A percentile compares a stretch with the other conserved stretches of the same genome.
Conservation (phyloP, 305 asterid species). For the Vinca major region DNA sequence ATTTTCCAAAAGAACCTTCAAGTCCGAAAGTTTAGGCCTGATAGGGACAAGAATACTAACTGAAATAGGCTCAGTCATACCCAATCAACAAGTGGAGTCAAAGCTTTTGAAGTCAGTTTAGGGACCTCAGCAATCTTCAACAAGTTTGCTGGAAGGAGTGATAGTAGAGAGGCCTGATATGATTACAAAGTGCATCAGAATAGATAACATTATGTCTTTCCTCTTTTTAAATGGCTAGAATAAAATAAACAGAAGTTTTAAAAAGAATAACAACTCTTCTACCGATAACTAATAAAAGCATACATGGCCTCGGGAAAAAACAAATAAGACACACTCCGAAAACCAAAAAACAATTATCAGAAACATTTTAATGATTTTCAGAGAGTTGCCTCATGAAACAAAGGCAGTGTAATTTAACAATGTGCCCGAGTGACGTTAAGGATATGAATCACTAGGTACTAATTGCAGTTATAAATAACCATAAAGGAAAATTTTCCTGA, state of each 20-base stretch:
- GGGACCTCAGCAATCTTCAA: conserved; percentile 53
- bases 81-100: conserved; percentile 71
- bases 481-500: neutral
- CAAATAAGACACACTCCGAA: neutral
- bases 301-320: neutral
- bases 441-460: neutral
- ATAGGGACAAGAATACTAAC: neutral
- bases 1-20: neutral
- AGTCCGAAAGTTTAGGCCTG: neutral
- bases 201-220: conserved; percentile 2
- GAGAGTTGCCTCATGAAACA: neutral
- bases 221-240: neutral
- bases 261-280: neutral
- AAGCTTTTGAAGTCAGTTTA: conserved; percentile 50
- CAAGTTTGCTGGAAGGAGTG: conserved; percentile 70
- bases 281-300: neutral
- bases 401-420: neutral
- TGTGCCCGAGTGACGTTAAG: neutral
- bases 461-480: neutral
- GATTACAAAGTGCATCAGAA: conserved; percentile 24
- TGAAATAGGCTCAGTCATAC: conserved; percentile 33
- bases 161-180: conserved; percentile 82
- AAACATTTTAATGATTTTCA: neutral
- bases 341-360: neutral
- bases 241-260: neutral